phyloP scores from a whole-genome alignment of 192 early-diverging fungal species.

The Backusella mclennaniae region DNA sequence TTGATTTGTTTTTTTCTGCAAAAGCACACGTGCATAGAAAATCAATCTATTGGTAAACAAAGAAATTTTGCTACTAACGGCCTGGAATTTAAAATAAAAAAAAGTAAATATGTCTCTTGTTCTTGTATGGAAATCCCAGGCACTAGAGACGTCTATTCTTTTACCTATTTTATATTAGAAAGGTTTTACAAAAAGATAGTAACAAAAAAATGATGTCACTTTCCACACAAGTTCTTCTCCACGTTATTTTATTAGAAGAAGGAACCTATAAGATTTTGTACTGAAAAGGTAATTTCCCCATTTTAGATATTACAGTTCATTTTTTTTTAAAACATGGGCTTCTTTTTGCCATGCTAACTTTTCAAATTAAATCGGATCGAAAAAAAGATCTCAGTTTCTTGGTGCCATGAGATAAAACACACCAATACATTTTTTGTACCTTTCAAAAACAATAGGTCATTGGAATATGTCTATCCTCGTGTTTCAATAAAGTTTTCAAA shows the following conservation, averaged over 20 bases:
- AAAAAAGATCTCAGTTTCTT: no score
- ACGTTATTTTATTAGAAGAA: not conserved
- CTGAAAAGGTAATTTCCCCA: not conserved
- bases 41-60: not conserved
- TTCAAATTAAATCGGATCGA: not conserved
- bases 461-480: no score
- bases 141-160: not conserved
- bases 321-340: not conserved
- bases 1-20: not conserved
- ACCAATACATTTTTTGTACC: no score
- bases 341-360: not conserved
- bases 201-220: not conserved
- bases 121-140: not conserved
- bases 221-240: not conserved
- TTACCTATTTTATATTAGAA: no score
- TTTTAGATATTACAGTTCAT: not conserved
- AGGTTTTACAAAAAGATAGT: no score
- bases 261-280: not conserved
- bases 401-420: no score
- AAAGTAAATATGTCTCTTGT: not conserved
- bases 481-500: no score
- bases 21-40: not conserved
- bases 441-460: no score
- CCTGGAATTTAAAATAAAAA: not conserved
- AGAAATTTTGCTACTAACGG: not conserved